Evolutionary conservation across 2,329 filamentous ascomycete species (phyloP).

Genomic region (Pseudocercospora crystallina): DNA sequence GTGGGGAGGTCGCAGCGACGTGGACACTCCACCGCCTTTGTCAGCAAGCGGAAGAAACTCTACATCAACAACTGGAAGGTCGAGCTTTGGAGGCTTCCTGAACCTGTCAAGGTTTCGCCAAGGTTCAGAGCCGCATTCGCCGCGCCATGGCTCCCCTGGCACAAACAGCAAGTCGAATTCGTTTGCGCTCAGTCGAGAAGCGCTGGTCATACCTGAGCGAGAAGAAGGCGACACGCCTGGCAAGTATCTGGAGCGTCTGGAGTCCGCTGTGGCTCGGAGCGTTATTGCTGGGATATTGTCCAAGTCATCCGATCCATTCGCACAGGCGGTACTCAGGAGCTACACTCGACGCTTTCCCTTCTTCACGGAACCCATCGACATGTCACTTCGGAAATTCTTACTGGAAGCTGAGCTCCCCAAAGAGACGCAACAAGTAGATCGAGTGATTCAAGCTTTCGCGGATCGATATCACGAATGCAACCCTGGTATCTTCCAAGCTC

Average conservation of each 20-base stretch:
- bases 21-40: conserved; percentile 63
- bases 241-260: conserved; percentile 80
- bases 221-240: conserved; percentile 87
- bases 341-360: conserved; percentile 96
- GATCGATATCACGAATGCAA: conserved; percentile 98
- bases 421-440: conserved; percentile 96
- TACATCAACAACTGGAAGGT: conserved; percentile 78
- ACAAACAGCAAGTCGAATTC: conserved; percentile 81
- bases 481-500: conserved; percentile 84
- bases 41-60: conserved; percentile 65
- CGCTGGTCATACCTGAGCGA: conserved; percentile 69
- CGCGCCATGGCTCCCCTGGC: conserved; percentile 69
- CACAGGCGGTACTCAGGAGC: conserved; percentile 78
- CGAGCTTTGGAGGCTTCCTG: conserved; percentile 89
- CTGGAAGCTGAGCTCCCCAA: conserved; percentile 97
- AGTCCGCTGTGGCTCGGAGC: conserved; percentile 76
- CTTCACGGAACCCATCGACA: conserved; percentile 96
- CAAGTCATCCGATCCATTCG: conserved; percentile 83
- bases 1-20: conserved; percentile 65
- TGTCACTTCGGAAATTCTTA: conserved; percentile 90
- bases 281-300: conserved; percentile 82
- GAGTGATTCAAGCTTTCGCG: conserved; percentile 89
- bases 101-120: conserved; percentile 75
- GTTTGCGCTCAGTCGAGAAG: conserved; percentile 72
- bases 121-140: conserved; percentile 69